Conservation (phyloP, 176 grass and related monocot genomes). For the Oryza longistaminata region DNA sequence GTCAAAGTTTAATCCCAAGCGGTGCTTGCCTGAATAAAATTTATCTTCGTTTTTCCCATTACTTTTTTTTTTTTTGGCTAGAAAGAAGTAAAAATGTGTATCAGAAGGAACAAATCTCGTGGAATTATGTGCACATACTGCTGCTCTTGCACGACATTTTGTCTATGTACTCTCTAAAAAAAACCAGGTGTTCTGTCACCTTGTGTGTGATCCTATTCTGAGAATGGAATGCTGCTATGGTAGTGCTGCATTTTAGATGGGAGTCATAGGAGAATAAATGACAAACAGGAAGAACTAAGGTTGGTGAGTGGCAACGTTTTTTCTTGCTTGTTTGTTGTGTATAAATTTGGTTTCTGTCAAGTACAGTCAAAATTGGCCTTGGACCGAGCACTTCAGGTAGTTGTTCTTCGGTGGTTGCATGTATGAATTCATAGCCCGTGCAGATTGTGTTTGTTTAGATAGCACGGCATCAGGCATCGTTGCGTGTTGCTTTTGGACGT, state of each 20-base stretch:
- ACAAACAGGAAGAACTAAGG: not conserved
- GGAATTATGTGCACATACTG: too few relatives aligned
- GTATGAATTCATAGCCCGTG: not conserved
- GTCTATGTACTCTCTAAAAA: too few relatives aligned
- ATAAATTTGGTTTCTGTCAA: slow-evolving; percentile 29
- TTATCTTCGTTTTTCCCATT: too few relatives aligned
- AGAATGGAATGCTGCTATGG: slow-evolving; percentile 18
- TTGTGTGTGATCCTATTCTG: slow-evolving; percentile 33
- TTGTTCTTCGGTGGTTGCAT: slow-evolving; percentile 39
- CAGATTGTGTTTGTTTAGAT: not conserved
- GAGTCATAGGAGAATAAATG: not conserved
- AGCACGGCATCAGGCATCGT: slow-evolving; percentile 29
- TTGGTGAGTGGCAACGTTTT: not conserved
- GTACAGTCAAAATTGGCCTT: slow-evolving; percentile 26
- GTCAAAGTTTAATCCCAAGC: not conserved
- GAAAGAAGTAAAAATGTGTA: too few relatives aligned
- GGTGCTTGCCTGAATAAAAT: not conserved
- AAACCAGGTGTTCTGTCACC: too few relatives aligned
- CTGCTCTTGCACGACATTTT: too few relatives aligned
- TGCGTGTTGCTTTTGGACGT: slow-evolving; percentile 21
- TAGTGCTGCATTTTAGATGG: slow-evolving; percentile 3
- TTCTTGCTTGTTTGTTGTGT: not conserved
- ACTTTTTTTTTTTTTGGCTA: too few relatives aligned
- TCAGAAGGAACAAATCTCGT: too few relatives aligned
- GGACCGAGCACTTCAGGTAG: not conserved